phyloP scores from a whole-genome alignment of 148 eudicot genomes.

The Beta vulgaris region DNA sequence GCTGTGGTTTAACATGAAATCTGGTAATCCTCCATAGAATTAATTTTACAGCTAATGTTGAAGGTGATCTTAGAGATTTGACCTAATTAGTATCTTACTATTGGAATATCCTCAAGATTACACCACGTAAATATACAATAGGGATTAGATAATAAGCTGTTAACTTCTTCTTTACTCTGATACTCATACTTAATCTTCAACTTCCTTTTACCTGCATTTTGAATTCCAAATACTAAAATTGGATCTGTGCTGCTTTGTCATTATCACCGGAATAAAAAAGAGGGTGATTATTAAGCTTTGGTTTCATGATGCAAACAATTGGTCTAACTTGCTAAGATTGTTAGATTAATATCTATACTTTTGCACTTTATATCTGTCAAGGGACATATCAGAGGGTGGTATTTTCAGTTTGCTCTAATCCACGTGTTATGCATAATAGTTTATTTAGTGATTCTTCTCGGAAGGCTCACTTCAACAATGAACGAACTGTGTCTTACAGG shows the following conservation, averaged over 20 bases:
- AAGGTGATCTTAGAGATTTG: background rate
- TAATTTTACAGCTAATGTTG: background rate
- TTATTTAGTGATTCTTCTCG: background rate
- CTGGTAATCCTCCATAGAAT: background rate
- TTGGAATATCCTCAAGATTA: background rate
- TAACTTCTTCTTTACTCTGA: background rate
- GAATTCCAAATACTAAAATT: background rate
- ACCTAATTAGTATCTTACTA: background rate
- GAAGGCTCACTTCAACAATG: background rate
- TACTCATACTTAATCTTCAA: background rate
- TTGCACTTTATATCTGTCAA: background rate
- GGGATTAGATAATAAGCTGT: background rate
- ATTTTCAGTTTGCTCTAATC: background rate
- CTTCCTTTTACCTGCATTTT: background rate
- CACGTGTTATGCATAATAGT: background rate
- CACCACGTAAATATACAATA: too few relatives aligned
- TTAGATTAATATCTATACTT: background rate
- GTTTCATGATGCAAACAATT: background rate
- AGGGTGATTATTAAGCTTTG: background rate
- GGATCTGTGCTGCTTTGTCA: background rate
- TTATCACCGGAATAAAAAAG: background rate
- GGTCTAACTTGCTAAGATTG: background rate
- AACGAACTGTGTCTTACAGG: conserved; percentile 37
- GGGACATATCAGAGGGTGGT: background rate
- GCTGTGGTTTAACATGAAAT: background rate